Evolutionary conservation across 2,329 filamentous ascomycete species (phyloP).

Genomic region (Nannizziopsis barbatae): DNA sequence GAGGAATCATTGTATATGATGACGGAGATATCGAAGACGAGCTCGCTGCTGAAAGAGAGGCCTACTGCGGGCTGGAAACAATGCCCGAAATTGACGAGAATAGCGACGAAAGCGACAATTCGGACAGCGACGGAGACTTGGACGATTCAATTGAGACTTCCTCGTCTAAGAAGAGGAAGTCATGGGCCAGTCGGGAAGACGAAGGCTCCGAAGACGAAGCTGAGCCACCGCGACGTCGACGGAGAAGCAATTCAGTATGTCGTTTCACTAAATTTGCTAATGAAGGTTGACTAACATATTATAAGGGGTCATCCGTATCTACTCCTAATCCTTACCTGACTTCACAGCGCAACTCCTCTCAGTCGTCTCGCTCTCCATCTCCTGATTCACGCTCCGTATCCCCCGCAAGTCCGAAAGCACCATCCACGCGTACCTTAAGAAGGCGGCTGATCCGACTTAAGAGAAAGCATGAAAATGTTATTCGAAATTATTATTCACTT

Average conservation of each 20-base stretch:
- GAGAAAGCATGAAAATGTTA: constrained; percentile 61
- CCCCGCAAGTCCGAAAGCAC: constrained; percentile 41
- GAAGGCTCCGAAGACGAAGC: constrained; percentile 54
- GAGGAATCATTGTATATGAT: constrained; percentile 87
- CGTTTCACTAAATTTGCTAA: neutral
- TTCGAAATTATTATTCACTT: constrained; percentile 73
- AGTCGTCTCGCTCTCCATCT: constrained; percentile 38
- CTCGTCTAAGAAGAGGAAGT: constrained; percentile 59
- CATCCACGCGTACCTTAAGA: constrained; percentile 61
- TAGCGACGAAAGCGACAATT: constrained; percentile 48
- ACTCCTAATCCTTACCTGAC: constrained; percentile 34
- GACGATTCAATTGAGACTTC: constrained; percentile 33
- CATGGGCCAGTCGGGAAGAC: constrained; percentile 57
- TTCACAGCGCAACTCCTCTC: constrained; percentile 33
- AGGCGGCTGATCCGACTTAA: constrained; percentile 64
- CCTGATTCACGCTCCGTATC: constrained; percentile 33
- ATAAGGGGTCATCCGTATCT: constrained; percentile 32
- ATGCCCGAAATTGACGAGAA: constrained; percentile 82
- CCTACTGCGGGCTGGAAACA: constrained; percentile 72
- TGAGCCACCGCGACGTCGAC: constrained; percentile 63
- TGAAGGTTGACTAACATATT: constrained; percentile 6
- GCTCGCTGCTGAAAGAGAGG: constrained; percentile 59
- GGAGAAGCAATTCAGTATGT: constrained; percentile 74
- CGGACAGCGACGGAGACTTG: constrained; percentile 48
- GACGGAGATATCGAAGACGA: constrained; percentile 91